phyloP scores from a whole-genome alignment of 805 yeast genomes.

The Candida awuae region DNA sequence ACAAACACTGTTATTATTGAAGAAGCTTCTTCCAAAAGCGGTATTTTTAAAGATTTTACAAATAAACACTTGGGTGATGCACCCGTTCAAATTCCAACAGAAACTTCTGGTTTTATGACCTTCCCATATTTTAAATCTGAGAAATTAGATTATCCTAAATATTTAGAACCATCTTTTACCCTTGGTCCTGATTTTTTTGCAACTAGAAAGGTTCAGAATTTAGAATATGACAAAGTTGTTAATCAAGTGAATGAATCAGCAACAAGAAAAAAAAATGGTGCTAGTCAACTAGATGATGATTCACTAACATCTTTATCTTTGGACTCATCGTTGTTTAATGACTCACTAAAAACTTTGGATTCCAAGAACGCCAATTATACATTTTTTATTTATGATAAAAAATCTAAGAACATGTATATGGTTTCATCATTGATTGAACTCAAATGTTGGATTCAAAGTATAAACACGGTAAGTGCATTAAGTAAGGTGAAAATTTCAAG shows the following conservation, averaged over 20 bases:
- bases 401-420: slow-evolving; percentile 33
- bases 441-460: slow-evolving; percentile 50
- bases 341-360: neutral
- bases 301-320: no score
- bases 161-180: slow-evolving; percentile 21
- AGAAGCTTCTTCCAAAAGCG: slow-evolving; percentile 17
- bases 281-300: no score
- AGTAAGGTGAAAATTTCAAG: slow-evolving; percentile 25
- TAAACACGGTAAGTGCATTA: slow-evolving; percentile 43
- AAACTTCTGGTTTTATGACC: neutral
- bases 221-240: slow-evolving; percentile 19
- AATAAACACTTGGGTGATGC: neutral
- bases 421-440: slow-evolving; percentile 39
- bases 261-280: neutral
- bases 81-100: neutral
- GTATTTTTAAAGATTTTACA: neutral
- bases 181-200: slow-evolving; percentile 26
- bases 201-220: slow-evolving; percentile 19
- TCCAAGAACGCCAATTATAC: slow-evolving; percentile 14
- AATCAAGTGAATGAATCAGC: slow-evolving; percentile 6
- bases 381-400: slow-evolving; percentile 35
- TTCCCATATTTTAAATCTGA: slow-evolving; percentile 9
- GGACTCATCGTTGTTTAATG: no score
- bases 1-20: slow-evolving; percentile 23
- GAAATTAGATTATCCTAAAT: slow-evolving; percentile 13